phyloP scores from a whole-genome alignment of 495 filamentous ascomycete species.

The Aspergillus olivimuriae region DNA sequence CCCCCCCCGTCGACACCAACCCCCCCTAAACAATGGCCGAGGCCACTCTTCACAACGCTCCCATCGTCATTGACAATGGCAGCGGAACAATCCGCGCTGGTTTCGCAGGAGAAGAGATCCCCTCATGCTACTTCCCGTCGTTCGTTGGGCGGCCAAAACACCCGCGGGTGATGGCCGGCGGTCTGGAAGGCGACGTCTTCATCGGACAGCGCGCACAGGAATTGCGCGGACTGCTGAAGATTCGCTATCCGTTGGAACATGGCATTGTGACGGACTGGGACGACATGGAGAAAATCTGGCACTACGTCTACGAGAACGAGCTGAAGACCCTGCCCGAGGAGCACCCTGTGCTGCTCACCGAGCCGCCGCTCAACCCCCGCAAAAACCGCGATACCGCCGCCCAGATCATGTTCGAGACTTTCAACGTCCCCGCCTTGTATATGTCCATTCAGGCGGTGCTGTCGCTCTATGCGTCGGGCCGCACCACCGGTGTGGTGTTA shows the following conservation, averaged over 20 bases:
- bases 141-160: slow-evolving; percentile 98
- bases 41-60: slow-evolving; percentile 82
- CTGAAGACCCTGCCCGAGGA: slow-evolving; percentile 96
- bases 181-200: slow-evolving; percentile 94
- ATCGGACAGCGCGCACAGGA: slow-evolving; percentile 92
- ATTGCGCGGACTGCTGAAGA: slow-evolving; percentile 87
- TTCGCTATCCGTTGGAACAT: slow-evolving; percentile 92
- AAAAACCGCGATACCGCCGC: slow-evolving; percentile 94
- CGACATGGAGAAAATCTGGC: slow-evolving; percentile 99
- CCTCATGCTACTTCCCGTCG: slow-evolving; percentile 96
- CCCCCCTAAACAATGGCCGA: slow-evolving; percentile 66
- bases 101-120: slow-evolving; percentile 91
- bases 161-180: slow-evolving; percentile 88
- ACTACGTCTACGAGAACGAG: slow-evolving; percentile 73
- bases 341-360: slow-evolving; percentile 95
- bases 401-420: slow-evolving; percentile 97
- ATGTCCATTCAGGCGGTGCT: slow-evolving; percentile 96
- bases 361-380: slow-evolving; percentile 93
- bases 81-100: slow-evolving; percentile 96
- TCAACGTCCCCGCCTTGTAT: slow-evolving; percentile 95
- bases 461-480: slow-evolving; percentile 91
- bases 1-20: slow-evolving; percentile 12
- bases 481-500: slow-evolving; percentile 92
- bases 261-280: slow-evolving; percentile 99
- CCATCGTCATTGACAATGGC: slow-evolving; percentile 98